These are phyloP conservation scores for Microcyclosporella mali DNA, from an alignment of 2,329 filamentous ascomycete genomes.

Conservation along the genomic window DNA sequence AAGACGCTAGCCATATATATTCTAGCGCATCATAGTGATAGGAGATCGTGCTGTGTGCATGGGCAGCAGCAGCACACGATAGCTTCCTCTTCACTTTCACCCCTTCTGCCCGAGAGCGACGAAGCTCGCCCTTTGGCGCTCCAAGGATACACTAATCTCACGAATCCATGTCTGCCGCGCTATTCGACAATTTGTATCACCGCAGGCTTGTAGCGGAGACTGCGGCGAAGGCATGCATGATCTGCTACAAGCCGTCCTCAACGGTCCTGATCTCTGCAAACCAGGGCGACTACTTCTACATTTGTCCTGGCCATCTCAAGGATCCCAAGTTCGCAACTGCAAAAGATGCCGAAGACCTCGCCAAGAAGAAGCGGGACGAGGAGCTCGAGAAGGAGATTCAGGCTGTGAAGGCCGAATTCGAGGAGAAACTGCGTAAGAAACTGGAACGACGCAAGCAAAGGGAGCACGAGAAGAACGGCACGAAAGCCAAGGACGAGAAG, in stretches of 20 bases:
- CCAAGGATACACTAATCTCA: too few relatives aligned
- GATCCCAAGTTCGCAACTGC: constrained; percentile 72
- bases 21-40: too few relatives aligned
- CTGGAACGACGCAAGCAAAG: constrained; percentile 36
- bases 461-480: constrained; percentile 49
- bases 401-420: constrained; percentile 45
- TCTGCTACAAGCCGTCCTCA: constrained; percentile 83
- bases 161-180: constrained; percentile 8
- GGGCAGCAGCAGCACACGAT: too few relatives aligned
- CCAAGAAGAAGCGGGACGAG: constrained; percentile 50
- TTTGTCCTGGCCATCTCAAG: constrained; percentile 75
- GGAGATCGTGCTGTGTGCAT: too few relatives aligned
- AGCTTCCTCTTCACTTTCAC: too few relatives aligned
- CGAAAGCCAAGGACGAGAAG: constrained; percentile 60
- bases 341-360: constrained; percentile 59
- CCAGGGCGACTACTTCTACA: constrained; percentile 83
- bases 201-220: constrained; percentile 80
- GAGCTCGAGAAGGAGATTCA: constrained; percentile 46
- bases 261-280: constrained; percentile 85
- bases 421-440: constrained; percentile 43
- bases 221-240: constrained; percentile 76
- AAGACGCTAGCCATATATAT: neutral
- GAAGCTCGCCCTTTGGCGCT: too few relatives aligned
- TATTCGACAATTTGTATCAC: constrained; percentile 70
- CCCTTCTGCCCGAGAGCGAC: too few relatives aligned